Conservation (phyloP, 768 basidiomycete species). For the Tylopilus plumbeoviolaceoides region DNA sequence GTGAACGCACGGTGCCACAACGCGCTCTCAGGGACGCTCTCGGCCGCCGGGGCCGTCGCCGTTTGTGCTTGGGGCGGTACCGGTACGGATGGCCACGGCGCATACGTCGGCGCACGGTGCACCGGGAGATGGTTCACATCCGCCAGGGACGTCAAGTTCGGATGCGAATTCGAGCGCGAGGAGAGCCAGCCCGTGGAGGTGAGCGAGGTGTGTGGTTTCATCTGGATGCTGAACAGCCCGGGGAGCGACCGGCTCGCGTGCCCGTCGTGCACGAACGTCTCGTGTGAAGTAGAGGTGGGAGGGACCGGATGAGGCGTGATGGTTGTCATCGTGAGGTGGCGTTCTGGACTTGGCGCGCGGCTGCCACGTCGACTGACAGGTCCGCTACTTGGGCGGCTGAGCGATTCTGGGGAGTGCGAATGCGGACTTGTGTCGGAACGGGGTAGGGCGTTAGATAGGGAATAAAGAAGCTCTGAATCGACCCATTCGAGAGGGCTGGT, state of each 20-base stretch:
- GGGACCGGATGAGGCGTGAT: not conserved
- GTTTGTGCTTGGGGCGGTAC: not conserved
- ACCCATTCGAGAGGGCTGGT: conserved; percentile 66
- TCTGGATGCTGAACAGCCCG: conserved; percentile 51
- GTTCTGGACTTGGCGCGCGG: conserved; percentile 60
- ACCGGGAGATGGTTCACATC: not conserved
- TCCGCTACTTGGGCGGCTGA: conserved; percentile 25
- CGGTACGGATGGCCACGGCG: not conserved
- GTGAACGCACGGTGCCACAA: conserved; percentile 62
- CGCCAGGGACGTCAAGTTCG: conserved; percentile 23
- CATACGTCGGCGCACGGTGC: conserved; percentile 3
- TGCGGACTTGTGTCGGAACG: conserved; percentile 15
- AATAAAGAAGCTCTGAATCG: conserved; percentile 79
- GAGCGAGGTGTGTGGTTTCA: conserved; percentile 57
- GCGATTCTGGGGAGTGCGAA: conserved; percentile 20
- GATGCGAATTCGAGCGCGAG: conserved; percentile 34
- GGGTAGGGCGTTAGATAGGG: conserved; percentile 40
- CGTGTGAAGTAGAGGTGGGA: conserved; percentile 28
- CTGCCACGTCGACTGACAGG: conserved; percentile 36
- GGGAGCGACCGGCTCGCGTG: conserved; percentile 51
- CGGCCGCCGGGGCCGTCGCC: conserved; percentile 5
- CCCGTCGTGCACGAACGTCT: conserved; percentile 50
- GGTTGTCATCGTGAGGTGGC: conserved; percentile 17
- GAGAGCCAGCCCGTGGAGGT: conserved; percentile 39
- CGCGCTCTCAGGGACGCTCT: conserved; percentile 28